Evolutionary conservation across 1,139 yeast genomes (phyloP), one percentile per base, ranked within the genome.

Genomic region (Dujonia santamariae): DNA sequence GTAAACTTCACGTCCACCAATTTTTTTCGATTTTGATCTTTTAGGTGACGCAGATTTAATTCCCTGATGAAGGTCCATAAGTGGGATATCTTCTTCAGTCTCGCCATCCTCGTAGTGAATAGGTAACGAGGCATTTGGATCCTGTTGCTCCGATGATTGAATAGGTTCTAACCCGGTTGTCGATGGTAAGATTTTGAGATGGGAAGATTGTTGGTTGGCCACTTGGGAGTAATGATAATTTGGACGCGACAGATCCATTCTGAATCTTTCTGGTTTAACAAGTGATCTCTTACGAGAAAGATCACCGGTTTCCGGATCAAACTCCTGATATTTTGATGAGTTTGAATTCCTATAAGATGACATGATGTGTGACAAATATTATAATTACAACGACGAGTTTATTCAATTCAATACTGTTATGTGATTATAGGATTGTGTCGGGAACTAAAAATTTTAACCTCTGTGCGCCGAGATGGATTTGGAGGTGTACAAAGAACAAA

Each of bases 181-280:
- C 1, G 88, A 77, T 1, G 95, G 90, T 46, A 74, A 79, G 29
- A 86, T 76, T 39, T 62, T 64, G 41, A 85, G 62, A 48, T 80
- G 81, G 40, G 67, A 71, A 4, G 81, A 66, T 44, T 80, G 79
- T 48, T 83, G 85, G 38, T 80, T 77, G 7, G 92, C 83, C 18
- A 83, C 82, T 47, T 84, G 90, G n/a, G 87, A 75, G 56, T 86
- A 86, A 54, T 85, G 90, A 56, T 71, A 84, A 38, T 82, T 78
- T 2, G 92, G 94, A 52, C 85, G 85, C 40, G 72, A 73, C 11
- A 76, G 79, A 44, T 72, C 67, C 43, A 84, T 63, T 37, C 88
- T 66, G 32, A 82, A 78, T 44, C 96, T 70, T 54, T 87, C 96
- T 2, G 94, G 95, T 43, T 85, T 72, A 27, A 86, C 84, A 43